Conservation (phyloP, 73 alveolate genomes). For the Tetrahymena borealis region DNA sequence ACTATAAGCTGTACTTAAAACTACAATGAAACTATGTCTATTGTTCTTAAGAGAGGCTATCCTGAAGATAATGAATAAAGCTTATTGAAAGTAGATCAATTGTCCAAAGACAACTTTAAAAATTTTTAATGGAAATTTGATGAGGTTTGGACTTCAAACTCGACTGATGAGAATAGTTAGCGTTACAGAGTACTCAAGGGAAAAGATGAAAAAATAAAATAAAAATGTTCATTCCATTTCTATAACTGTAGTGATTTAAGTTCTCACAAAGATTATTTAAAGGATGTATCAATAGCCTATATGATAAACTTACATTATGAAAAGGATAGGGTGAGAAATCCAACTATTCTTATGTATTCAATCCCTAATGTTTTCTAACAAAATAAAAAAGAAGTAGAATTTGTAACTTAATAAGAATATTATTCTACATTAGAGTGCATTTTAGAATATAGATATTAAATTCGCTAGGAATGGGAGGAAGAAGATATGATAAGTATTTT, state of each 20-base stretch:
- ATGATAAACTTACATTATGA: not conserved
- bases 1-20: not conserved
- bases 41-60: not conserved
- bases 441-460: not conserved
- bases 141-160: not conserved
- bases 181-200: not conserved
- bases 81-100: not conserved
- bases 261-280: not conserved
- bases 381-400: not conserved
- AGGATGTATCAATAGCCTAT: not conserved
- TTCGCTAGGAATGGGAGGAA: not conserved
- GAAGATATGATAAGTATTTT: not conserved
- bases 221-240: not conserved
- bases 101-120: not conserved
- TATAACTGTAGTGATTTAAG: not conserved
- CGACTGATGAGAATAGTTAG: not conserved
- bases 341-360: not conserved
- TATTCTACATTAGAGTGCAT: not conserved
- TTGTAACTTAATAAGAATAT: not conserved
- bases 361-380: not conserved
- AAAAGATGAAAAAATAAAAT: not conserved
- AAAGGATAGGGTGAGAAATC: not conserved
- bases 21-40: not conserved
- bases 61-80: not conserved
- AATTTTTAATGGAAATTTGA: not conserved